Base-by-base conservation (phyloP, 2,329 filamentous ascomycete species). In the Pseudogymnoascus sp. region DNA sequence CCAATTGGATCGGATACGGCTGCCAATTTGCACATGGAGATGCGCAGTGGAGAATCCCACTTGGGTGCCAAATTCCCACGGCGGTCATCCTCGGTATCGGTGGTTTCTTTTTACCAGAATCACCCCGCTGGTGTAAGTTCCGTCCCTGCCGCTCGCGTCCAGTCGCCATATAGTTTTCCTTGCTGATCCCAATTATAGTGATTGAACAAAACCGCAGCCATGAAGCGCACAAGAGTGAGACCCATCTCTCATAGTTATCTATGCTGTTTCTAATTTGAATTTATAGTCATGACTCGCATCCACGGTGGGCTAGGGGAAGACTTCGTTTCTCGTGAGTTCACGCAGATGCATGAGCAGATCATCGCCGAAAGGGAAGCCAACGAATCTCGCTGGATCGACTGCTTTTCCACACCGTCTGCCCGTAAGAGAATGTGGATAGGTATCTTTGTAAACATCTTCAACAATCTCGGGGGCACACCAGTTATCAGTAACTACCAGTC, bases 1-100 rank as follows among this genome's bases (percentile, higher is more conserved):
- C 75, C 1, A 73, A 72, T 57, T 77, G 75, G 74, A 71, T 77
- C 47, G 75, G 75, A 2, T 76, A 74, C 60, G 71, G 69, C 2
- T 70, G 74, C 7, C 68, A 69, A 0, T 75, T 70, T 59, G 69
- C 69, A 1, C 18, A 62, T 7, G 70, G 70, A 0, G 65, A 72
- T 43, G 41, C 64, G 0, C 70, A 73, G 57, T 75, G 74, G 73
- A 66, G 72, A 0, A 68, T 74, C 8, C 71, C 71, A 6, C 66
- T 75, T 3, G 72, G 70, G 6, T 68, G 71, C 28, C 72, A 76
- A 61, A 66, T 68, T 1, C 68, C 72, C 0, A 62, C 61, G 14
- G 67, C 64, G 20, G 61, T 62, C 41, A 37, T 64, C 14, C 60
- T 64, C 5, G 61, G 59, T 12, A 61, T 59, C 11, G 61, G 65